A percentile compares a stretch with the other conserved stretches of the same genome.
Conservation (phyloP, 805 yeast genomes). For the Millerozyma miso region DNA sequence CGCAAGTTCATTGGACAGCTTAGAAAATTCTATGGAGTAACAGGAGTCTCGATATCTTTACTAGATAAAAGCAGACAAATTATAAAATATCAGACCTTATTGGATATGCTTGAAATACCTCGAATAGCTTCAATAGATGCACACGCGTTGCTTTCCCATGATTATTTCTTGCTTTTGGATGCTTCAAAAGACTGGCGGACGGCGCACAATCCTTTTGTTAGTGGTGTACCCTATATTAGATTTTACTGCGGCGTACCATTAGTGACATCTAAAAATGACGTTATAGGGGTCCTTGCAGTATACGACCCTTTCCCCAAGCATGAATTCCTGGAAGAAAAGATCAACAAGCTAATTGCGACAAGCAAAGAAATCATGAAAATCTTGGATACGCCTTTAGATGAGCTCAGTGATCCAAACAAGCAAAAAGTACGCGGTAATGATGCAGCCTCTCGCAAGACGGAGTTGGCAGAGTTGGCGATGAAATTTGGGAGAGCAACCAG, state of each 20-base stretch:
- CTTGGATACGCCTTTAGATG: slow-evolving; percentile 31
- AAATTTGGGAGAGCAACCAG: slow-evolving; percentile 59
- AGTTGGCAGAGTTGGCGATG: slow-evolving; percentile 25
- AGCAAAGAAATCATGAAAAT: slow-evolving; percentile 41
- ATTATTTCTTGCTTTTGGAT: slow-evolving; percentile 51
- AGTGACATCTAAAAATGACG: slow-evolving; percentile 32
- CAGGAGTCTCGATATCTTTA: slow-evolving; percentile 59
- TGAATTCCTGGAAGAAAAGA: slow-evolving; percentile 29
- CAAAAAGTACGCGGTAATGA: slow-evolving; percentile 10
- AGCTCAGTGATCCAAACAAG: slow-evolving; percentile 6
- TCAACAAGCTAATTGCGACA: slow-evolving; percentile 31
- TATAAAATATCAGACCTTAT: slow-evolving; percentile 46
- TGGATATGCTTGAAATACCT: slow-evolving; percentile 48
- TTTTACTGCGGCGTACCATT: slow-evolving; percentile 69
- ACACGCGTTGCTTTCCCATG: slow-evolving; percentile 60
- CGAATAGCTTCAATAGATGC: slow-evolving; percentile 60
- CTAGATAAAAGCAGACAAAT: slow-evolving; percentile 45
- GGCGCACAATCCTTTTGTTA: slow-evolving; percentile 56
- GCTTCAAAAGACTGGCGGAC: slow-evolving; percentile 72
- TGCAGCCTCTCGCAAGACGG: slow-evolving; percentile 12
- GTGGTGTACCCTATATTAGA: slow-evolving; percentile 52
- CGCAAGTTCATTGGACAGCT: slow-evolving; percentile 34
- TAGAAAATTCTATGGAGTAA: slow-evolving; percentile 38
- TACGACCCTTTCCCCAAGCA: slow-evolving; percentile 46
- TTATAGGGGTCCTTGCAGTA: slow-evolving; percentile 56